Conservation (phyloP, 2,329 filamentous ascomycete genomes). For the Ustilaginoidea virens region DNA sequence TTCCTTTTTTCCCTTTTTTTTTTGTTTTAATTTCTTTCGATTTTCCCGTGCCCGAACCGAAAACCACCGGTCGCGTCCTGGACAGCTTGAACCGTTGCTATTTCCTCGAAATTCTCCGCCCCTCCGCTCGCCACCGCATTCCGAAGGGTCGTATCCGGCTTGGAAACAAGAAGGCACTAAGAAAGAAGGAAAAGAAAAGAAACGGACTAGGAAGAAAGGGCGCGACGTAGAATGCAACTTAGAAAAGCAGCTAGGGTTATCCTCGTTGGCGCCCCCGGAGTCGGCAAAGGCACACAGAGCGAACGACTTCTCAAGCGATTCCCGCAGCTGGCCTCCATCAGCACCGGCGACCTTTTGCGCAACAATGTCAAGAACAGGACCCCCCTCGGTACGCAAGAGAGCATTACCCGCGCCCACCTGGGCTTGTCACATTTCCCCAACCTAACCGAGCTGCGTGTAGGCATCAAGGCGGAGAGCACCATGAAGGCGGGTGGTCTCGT, state of each 20-base stretch:
- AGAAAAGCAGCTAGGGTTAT: slow-evolving; percentile 80
- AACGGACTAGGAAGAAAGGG: background rate
- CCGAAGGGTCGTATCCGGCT: too few relatives aligned
- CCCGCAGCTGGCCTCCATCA: slow-evolving; percentile 79
- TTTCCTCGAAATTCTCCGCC: too few relatives aligned
- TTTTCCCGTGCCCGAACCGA: background rate
- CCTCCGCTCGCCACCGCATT: too few relatives aligned
- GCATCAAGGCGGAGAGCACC: slow-evolving; percentile 76
- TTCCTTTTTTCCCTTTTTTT: background rate
- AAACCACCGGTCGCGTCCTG: slow-evolving; percentile 1
- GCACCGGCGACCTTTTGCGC: slow-evolving; percentile 81
- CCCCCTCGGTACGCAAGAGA: slow-evolving; percentile 48
- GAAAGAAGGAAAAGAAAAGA: background rate
- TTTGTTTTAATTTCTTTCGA: background rate
- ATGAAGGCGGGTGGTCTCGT: slow-evolving; percentile 87
- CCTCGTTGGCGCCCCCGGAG: slow-evolving; percentile 87
- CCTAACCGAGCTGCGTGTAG: slow-evolving; percentile 34
- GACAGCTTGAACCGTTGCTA: background rate
- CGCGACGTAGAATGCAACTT: slow-evolving; percentile 42
- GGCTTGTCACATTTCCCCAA: too few relatives aligned
- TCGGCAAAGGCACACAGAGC: slow-evolving; percentile 93
- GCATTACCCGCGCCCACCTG: background rate
- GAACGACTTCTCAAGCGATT: slow-evolving; percentile 77
- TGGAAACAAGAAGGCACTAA: too few relatives aligned
- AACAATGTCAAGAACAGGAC: slow-evolving; percentile 86